Evolutionary conservation across 306 rosid species (phyloP), one percentile per base, ranked within the genome.

Genomic region (Cicer bijugum): DNA sequence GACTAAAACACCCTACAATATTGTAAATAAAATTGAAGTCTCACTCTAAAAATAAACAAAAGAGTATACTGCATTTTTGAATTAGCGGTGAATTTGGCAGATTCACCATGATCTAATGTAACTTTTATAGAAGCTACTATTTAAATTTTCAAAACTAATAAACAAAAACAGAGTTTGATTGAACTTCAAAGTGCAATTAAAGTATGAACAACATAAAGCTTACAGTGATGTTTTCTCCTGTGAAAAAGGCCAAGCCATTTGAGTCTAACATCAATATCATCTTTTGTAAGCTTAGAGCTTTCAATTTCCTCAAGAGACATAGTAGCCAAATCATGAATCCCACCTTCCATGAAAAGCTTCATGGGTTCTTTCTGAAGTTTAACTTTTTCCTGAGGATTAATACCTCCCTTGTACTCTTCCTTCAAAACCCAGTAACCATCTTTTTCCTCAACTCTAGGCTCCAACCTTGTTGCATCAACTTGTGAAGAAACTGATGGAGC

Each of bases 161-260:
- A 48, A 48, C 8, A 20, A 75, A 75, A 40, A 51, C 37, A 51
- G 44, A 71, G 67, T 44, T 17, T 43, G 8, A 8, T 8, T 40
- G 35, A 15, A 39, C 5, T 37, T 74, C 16, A 38, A 47, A 47
- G 11, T 62, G 17, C 14, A 53, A 67, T 9, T 38, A 37, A 46
- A 38, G 69, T 37, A 38, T 12, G 67, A 35, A 9, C 56, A 12
- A 39, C 2, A 28, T 1, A 16, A 61, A 40, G 81, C 97, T 91
- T 74, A 94, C 98, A 91, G 0, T 94, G 98, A 58, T 91, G 92
- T 69, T 91, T 94, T 84, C 98, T 91, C 62, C 90, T 80, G 67
- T 94, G 97, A 77, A 94, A 94, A 55, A 91, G 97, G 47, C 97
- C 98, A 62, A 94, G 97, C 98, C 98, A 94, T 71, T 94, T 94